Evolutionary conservation across 192 early-diverging fungal species (phyloP).

Genomic region (Linnemannia hyalina): DNA sequence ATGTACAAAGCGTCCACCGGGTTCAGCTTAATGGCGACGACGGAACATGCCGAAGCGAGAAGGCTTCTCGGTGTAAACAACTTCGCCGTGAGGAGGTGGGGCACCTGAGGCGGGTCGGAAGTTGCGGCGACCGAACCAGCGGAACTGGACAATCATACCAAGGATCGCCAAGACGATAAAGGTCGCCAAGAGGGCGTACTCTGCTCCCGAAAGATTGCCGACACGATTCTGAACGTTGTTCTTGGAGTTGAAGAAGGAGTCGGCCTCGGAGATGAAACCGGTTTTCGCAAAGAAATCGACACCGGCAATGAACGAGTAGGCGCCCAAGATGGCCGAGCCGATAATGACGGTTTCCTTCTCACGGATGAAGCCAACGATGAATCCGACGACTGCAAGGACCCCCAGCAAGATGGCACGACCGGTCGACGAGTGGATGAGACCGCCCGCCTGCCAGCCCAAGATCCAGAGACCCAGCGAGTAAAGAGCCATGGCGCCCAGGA

Average conservation of each 20-base stretch:
- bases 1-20: neutral
- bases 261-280: slow-evolving; percentile 44
- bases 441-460: slow-evolving; percentile 58
- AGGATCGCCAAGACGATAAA: slow-evolving; percentile 43
- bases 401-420: slow-evolving; percentile 57
- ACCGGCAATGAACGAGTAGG: slow-evolving; percentile 56
- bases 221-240: slow-evolving; percentile 25
- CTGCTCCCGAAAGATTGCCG: slow-evolving; percentile 14
- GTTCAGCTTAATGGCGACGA: slow-evolving; percentile 13
- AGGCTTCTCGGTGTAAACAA: slow-evolving; percentile 44
- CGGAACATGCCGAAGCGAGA: slow-evolving; percentile 33
- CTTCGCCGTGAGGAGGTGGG: neutral
- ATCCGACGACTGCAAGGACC: slow-evolving; percentile 47
- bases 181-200: slow-evolving; percentile 37
- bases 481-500: slow-evolving; percentile 52
- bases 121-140: slow-evolving; percentile 31
- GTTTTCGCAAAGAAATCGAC: slow-evolving; percentile 59
- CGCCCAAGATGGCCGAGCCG: slow-evolving; percentile 51
- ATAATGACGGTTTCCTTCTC: slow-evolving; percentile 39
- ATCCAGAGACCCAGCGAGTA: slow-evolving; percentile 60
- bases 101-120: slow-evolving; percentile 33
- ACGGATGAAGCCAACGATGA: slow-evolving; percentile 48
- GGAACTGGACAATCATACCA: slow-evolving; percentile 53
- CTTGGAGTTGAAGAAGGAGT: slow-evolving; percentile 55
- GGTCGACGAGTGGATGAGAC: slow-evolving; percentile 38